Percentiles rank a stretch among this genome's conserved stretches.
These are phyloP conservation scores for Rhodotorula sp. DNA, from an alignment of 1,284 basidiomycete species.

Conservation along the genomic window DNA sequence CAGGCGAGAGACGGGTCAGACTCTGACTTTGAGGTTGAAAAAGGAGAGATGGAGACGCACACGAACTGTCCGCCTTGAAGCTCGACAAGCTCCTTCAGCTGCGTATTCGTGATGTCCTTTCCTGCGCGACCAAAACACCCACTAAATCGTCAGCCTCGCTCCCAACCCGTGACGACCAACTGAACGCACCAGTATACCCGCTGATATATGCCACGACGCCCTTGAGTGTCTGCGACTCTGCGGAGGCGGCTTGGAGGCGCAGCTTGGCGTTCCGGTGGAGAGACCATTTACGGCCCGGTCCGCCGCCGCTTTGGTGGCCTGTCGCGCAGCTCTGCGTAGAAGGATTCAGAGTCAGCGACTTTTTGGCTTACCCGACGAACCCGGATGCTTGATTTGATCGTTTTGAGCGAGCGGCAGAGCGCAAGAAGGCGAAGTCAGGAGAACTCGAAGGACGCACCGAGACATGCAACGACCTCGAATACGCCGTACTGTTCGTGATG, in stretches of 20 bases:
- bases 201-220: conserved; percentile 29
- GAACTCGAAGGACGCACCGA: background rate
- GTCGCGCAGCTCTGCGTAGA: conserved; percentile 26
- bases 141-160: background rate
- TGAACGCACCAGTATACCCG: conserved; percentile 27
- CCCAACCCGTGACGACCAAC: too few species aligned
- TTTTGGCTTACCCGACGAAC: background rate
- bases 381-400: background rate
- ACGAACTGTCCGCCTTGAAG: conserved; percentile 19
- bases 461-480: conserved; percentile 16
- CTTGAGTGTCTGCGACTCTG: conserved; percentile 15
- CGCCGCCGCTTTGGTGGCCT: conserved; percentile 35
- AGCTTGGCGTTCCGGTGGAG: conserved; percentile 35
- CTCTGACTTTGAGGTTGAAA: accelerated
- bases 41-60: conserved; percentile 3
- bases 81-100: conserved; percentile 30
- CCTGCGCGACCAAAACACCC: conserved; percentile 2
- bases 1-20: background rate
- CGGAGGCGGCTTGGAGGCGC: conserved; percentile 18
- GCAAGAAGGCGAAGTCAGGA: background rate
- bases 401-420: too few species aligned
- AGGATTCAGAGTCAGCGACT: background rate
- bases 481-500: conserved; percentile 28
- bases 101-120: conserved; percentile 20
- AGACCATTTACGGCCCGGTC: conserved; percentile 12